These are phyloP conservation scores for Tanacetum coccineum DNA, from an alignment of 129 eudicot genomes.

Conservation along the genomic window DNA sequence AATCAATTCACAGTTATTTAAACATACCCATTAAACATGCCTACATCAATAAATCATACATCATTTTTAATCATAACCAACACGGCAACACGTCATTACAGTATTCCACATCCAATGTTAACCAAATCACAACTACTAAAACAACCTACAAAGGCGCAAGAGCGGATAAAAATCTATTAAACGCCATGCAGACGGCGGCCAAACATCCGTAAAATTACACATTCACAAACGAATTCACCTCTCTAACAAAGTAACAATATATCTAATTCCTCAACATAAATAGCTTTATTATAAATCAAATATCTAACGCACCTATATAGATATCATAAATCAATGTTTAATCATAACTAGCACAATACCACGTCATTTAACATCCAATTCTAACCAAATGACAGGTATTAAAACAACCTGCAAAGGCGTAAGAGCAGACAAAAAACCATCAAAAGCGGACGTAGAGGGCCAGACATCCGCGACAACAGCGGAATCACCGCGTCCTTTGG, in stretches of 20 bases:
- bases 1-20: no score
- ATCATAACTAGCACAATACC: no score
- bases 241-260: no score
- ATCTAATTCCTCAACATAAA: no score
- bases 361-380: no score
- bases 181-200: constrained; percentile 96
- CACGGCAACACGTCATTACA: no score
- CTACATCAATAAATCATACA: neutral
- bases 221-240: no score
- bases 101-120: no score
- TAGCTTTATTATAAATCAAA: neutral
- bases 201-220: constrained; percentile 80
- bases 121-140: no score
- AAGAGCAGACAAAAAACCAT: constrained; percentile 79
- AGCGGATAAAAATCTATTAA: constrained; percentile 80
- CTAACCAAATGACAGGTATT: no score
- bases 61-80: no score
- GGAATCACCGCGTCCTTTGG: constrained; percentile 75
- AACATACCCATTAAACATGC: neutral
- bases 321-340: no score
- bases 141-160: constrained; percentile 91
- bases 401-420: constrained; percentile 72
- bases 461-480: constrained; percentile 83
- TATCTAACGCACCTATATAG: neutral
- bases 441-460: constrained; percentile 93